phyloP scores from a whole-genome alignment of 2,329 filamentous ascomycete species.

The Colletotrichum destructivum region DNA sequence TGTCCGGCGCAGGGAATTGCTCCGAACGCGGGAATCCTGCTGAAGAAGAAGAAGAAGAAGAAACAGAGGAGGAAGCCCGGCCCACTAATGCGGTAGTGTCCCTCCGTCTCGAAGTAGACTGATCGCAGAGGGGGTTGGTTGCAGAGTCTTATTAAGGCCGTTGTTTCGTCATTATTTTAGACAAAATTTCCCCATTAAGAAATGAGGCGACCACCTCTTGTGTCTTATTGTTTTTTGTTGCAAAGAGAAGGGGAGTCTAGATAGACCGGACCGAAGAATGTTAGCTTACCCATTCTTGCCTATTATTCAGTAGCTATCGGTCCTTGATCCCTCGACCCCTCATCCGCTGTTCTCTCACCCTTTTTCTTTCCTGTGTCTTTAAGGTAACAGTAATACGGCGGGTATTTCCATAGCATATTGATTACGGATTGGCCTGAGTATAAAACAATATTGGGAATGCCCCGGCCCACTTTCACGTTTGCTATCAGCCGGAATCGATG shows the following conservation, averaged over 20 bases:
- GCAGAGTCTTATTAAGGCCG: not conserved
- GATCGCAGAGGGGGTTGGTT: not conserved
- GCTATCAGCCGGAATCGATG: not conserved
- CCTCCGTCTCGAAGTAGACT: constrained; percentile 13
- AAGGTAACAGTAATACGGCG: not conserved
- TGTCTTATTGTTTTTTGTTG: not conserved
- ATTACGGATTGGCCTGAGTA: not conserved
- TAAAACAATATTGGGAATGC: not conserved
- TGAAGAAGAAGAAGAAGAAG: not conserved
- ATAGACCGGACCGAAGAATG: not conserved
- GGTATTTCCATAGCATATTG: not conserved
- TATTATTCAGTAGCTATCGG: not conserved
- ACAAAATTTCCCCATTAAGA: no score
- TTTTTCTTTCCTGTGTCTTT: not conserved
- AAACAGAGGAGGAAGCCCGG: not conserved
- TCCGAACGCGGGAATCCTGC: not conserved
- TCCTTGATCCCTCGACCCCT: no score
- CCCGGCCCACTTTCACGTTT: not conserved
- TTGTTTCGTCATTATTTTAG: not conserved
- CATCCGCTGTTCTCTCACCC: not conserved
- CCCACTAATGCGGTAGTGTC: constrained; percentile 9
- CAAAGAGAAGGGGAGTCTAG: not conserved
- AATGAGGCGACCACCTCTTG: not conserved
- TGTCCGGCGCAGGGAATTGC: not conserved
- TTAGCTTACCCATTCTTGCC: not conserved